Percentiles rank a stretch among this genome's conserved stretches.
phyloP scores from a whole-genome alignment of 257 asterid genomes.

The Scutellaria galericulata region DNA sequence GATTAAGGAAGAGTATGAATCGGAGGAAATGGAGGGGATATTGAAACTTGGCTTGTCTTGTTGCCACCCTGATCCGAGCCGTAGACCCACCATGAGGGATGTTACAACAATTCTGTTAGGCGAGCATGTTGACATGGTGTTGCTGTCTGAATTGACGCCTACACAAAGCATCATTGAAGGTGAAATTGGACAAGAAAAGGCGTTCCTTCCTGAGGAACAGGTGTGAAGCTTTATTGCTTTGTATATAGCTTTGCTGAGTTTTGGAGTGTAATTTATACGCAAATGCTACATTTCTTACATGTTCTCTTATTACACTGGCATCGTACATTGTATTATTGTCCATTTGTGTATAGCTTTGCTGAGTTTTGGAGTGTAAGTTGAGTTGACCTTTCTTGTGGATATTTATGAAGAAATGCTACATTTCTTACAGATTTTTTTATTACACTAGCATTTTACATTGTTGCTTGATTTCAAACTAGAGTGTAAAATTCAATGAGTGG shows the following conservation, averaged over 20 bases:
- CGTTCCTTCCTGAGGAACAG: constrained; percentile 29
- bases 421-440: constrained; percentile 11
- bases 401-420: constrained; percentile 8
- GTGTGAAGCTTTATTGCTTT: constrained; percentile 43
- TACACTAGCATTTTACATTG: constrained; percentile 14
- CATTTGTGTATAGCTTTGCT: constrained; percentile 32
- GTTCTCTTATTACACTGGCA: constrained; percentile 10
- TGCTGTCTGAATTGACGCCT: constrained; percentile 50
- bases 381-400: constrained; percentile 2
- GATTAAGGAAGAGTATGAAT: constrained; percentile 60
- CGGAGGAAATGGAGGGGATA: constrained; percentile 71
- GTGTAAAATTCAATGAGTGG: constrained; percentile 76
- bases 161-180: constrained; percentile 20
- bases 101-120: constrained; percentile 68
- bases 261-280: constrained; percentile 19
- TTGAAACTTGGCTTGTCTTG: constrained; percentile 79
- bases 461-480: constrained; percentile 37
- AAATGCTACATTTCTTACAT: constrained; percentile 11
- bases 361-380: constrained; percentile 30
- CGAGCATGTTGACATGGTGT: constrained; percentile 47
- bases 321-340: neutral
- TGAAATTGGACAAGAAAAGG: constrained; percentile 33
- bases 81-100: constrained; percentile 79
- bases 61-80: constrained; percentile 80
- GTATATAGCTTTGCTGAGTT: constrained; percentile 34